Conservation (phyloP, 2,329 filamentous ascomycete genomes). For the Talaromyces funiculosus region DNA sequence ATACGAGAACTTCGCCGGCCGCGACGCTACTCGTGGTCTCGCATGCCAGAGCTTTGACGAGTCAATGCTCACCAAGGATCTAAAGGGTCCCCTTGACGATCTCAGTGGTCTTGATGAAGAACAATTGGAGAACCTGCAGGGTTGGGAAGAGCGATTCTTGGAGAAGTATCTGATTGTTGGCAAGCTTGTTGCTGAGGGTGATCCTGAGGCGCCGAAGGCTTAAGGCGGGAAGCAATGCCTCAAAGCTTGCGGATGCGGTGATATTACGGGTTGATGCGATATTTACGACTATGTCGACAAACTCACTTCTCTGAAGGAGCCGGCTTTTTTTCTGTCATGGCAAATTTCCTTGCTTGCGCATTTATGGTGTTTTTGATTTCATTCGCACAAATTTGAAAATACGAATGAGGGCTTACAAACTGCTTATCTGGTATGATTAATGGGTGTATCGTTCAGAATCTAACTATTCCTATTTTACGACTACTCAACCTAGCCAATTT, state of each 20-base stretch:
- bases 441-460: not conserved
- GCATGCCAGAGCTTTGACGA: slow-evolving; percentile 90
- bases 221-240: not conserved
- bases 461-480: not conserved
- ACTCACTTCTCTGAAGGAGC: not conserved
- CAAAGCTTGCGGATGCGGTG: not conserved
- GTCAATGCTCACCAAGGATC: slow-evolving; percentile 88
- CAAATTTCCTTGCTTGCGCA: not conserved
- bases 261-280: not conserved
- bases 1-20: slow-evolving; percentile 92
- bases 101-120: slow-evolving; percentile 66
- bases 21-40: slow-evolving; percentile 82
- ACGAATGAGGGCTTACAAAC: not conserved
- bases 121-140: slow-evolving; percentile 74
- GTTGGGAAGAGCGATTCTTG: slow-evolving; percentile 89
- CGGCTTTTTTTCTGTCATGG: not conserved
- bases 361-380: not conserved
- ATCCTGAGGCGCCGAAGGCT: slow-evolving; percentile 32
- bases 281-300: not conserved
- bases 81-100: slow-evolving; percentile 75
- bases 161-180: slow-evolving; percentile 97
- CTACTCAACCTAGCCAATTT: not conserved
- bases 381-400: not conserved
- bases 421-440: not conserved
- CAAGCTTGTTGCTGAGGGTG: slow-evolving; percentile 64